These are phyloP conservation scores for Vigna nakashimae DNA, from an alignment of 306 rosid species.

Conservation along the genomic window DNA sequence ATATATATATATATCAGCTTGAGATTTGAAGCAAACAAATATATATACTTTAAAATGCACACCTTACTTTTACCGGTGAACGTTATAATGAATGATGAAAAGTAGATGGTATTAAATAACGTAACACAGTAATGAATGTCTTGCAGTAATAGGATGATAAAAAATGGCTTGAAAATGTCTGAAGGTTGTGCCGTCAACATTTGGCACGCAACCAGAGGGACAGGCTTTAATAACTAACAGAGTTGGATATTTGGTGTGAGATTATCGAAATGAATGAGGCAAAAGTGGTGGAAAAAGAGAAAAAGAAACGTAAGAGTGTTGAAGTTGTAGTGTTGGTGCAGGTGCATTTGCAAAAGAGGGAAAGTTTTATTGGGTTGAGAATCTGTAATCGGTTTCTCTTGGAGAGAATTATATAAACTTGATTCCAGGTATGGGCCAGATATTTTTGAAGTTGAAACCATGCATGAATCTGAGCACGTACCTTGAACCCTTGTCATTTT, in stretches of 20 bases:
- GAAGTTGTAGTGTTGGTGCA: constrained; percentile 18
- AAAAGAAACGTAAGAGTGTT: background rate
- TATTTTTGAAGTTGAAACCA: constrained; percentile 50
- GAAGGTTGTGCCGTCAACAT: background rate
- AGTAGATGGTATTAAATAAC: background rate
- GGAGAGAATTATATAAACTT: constrained; percentile 8
- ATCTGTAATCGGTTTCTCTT: constrained; percentile 6
- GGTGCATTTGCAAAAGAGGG: constrained; percentile 27
- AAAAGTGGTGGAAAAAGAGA: background rate
- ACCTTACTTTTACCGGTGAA: background rate
- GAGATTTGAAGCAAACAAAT: background rate
- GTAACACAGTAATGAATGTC: background rate
- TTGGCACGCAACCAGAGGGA: constrained; percentile 30
- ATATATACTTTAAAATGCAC: background rate
- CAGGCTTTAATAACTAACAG: background rate
- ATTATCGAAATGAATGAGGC: background rate
- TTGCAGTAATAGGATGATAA: background rate
- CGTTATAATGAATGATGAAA: background rate
- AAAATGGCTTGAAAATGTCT: background rate
- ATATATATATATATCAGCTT: background rate
- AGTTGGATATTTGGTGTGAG: constrained; percentile 9
- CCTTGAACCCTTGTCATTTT: constrained; percentile 51
- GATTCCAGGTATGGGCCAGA: constrained; percentile 39
- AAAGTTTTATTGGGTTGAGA: constrained; percentile 25
- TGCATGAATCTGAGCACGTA: constrained; percentile 88